phyloP scores from a whole-genome alignment of 2,329 filamentous ascomycete genomes.

The Diaporthe batatas region DNA sequence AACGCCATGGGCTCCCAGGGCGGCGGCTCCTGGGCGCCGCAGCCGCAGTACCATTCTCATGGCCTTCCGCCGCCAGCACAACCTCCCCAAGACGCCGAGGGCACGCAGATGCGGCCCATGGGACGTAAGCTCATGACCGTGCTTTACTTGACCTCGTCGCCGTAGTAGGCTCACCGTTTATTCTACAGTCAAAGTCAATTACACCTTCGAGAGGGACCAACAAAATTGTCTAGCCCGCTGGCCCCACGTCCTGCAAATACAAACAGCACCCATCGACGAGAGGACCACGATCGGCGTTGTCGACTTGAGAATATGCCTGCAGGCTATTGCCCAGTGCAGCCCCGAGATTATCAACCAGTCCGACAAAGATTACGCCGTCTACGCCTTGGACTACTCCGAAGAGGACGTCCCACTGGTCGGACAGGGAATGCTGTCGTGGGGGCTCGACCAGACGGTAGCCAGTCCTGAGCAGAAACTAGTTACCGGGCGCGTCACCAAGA shows the following conservation, averaged over 20 bases:
- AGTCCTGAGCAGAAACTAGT: slow-evolving; percentile 77
- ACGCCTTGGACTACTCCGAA: slow-evolving; percentile 97
- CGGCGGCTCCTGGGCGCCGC: slow-evolving; percentile 37
- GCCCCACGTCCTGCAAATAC: slow-evolving; percentile 82
- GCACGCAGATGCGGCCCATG: slow-evolving; percentile 73
- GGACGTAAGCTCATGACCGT: slow-evolving; percentile 64
- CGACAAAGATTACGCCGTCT: slow-evolving; percentile 92
- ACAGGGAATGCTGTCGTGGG: slow-evolving; percentile 93
- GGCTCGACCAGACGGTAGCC: slow-evolving; percentile 69
- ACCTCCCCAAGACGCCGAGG: slow-evolving; percentile 53
- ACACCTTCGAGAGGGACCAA: slow-evolving; percentile 92
- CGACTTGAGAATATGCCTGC: slow-evolving; percentile 87
- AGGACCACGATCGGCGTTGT: slow-evolving; percentile 86
- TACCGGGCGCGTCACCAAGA: slow-evolving; percentile 91
- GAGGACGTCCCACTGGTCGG: slow-evolving; percentile 93
- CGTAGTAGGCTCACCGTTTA: slow-evolving; percentile 37
- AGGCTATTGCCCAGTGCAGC: slow-evolving; percentile 82
- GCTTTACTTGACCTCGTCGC: slow-evolving; percentile 51
- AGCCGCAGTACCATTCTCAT: slow-evolving; percentile 42
- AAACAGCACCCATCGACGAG: slow-evolving; percentile 85
- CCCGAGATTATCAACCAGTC: slow-evolving; percentile 83
- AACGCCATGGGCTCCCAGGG: slow-evolving; percentile 46
- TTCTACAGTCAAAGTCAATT: slow-evolving; percentile 88
- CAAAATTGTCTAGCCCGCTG: slow-evolving; percentile 92
- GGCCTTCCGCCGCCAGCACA: slow-evolving; percentile 46